Percentiles rank a stretch among this genome's conserved stretches.
phyloP scores from a whole-genome alignment of 768 basidiomycete species.

The Brasilioporus rufonigricans region DNA sequence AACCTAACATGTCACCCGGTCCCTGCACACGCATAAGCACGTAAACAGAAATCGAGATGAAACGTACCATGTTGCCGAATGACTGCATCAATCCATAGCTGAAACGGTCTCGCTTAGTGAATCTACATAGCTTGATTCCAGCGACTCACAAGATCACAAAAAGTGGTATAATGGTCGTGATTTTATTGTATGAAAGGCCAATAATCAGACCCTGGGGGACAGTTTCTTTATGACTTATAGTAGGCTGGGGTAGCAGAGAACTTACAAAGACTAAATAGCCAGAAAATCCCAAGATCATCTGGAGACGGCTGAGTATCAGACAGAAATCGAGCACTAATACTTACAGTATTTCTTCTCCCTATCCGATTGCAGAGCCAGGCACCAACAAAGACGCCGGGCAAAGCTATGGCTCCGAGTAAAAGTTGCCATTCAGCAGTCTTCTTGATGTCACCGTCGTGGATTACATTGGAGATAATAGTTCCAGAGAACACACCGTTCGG shows the following conservation, averaged over 20 bases:
- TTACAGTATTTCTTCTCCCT: slow-evolving; percentile 56
- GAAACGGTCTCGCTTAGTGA: not conserved
- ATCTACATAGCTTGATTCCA: not conserved
- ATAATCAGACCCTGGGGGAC: slow-evolving; percentile 46
- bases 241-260: not conserved
- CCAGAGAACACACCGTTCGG: slow-evolving; percentile 71
- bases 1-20: slow-evolving; percentile 69
- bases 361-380: slow-evolving; percentile 49
- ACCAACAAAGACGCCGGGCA: slow-evolving; percentile 60
- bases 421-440: slow-evolving; percentile 68
- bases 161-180: slow-evolving; percentile 58
- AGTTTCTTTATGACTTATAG: not conserved
- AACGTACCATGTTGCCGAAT: slow-evolving; percentile 58
- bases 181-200: slow-evolving; percentile 58
- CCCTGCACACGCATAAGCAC: slow-evolving; percentile 40
- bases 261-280: slow-evolving; percentile 64
- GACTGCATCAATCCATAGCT: slow-evolving; percentile 75
- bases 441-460: slow-evolving; percentile 53
- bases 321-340: slow-evolving; percentile 12
- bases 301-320: slow-evolving; percentile 4
- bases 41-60: not conserved
- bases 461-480: slow-evolving; percentile 65
- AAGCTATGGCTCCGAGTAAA: slow-evolving; percentile 56
- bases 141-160: slow-evolving; percentile 64
- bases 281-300: slow-evolving; percentile 69